These are phyloP conservation scores for Cadophora sp. DNA, from an alignment of 2,329 filamentous ascomycete species.

Conservation along the genomic window DNA sequence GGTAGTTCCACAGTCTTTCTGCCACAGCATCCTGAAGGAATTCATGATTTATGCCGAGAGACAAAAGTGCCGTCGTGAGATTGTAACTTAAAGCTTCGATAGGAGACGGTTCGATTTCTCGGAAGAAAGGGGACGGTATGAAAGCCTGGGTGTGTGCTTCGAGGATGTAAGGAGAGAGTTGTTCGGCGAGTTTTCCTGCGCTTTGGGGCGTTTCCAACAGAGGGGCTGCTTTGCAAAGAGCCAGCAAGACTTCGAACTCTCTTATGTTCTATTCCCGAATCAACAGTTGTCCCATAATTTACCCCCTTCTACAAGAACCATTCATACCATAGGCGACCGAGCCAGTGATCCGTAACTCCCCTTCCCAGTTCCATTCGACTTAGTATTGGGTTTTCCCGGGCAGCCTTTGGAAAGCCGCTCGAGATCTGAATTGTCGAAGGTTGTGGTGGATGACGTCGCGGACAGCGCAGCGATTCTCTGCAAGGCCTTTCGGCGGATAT, in stretches of 20 bases:
- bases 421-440: constrained; percentile 68
- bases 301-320: not conserved
- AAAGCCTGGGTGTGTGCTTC: constrained; percentile 84
- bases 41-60: constrained; percentile 75
- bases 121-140: constrained; percentile 80
- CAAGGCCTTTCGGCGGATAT: constrained; percentile 67
- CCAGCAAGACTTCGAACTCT: constrained; percentile 90
- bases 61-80: constrained; percentile 81
- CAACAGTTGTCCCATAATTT: constrained; percentile 20
- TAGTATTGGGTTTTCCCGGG: constrained; percentile 51
- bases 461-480: constrained; percentile 71
- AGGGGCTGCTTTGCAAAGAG: constrained; percentile 88
- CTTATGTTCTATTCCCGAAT: constrained; percentile 69
- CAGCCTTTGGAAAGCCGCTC: constrained; percentile 67
- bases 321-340: constrained; percentile 65
- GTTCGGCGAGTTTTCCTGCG: constrained; percentile 78
- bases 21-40: constrained; percentile 71
- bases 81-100: constrained; percentile 84
- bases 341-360: constrained; percentile 53
- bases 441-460: constrained; percentile 57
- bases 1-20: constrained; percentile 72
- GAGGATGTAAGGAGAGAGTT: constrained; percentile 83
- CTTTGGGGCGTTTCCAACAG: constrained; percentile 73
- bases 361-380: constrained; percentile 55
- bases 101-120: constrained; percentile 83